Percentiles rank a stretch among this genome's conserved stretches.
Conservation (phyloP, 2,329 filamentous ascomycete species). For the Aspergillus pseudotamarii region DNA sequence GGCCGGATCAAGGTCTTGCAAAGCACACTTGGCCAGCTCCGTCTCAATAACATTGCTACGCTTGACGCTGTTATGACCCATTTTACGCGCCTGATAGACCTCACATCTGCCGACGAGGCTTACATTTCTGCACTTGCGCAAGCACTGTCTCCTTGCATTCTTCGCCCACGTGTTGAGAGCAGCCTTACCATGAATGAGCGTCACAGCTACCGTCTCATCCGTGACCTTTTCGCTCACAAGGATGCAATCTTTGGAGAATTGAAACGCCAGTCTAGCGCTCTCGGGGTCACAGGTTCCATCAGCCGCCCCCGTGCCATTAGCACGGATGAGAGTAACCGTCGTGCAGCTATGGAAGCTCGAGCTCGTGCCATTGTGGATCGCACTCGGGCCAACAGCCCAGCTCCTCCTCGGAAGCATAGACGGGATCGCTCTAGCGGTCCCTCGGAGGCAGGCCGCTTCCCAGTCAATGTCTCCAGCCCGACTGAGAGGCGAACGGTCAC, state of each 20-base stretch:
- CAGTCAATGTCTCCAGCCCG: slow-evolving; percentile 70
- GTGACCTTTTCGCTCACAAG: slow-evolving; percentile 91
- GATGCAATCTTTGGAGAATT: slow-evolving; percentile 93
- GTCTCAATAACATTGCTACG: slow-evolving; percentile 97
- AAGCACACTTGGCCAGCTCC: slow-evolving; percentile 90
- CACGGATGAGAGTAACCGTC: slow-evolving; percentile 93
- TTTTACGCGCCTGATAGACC: slow-evolving; percentile 92
- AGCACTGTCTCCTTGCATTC: slow-evolving; percentile 77
- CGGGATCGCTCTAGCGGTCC: slow-evolving; percentile 75
- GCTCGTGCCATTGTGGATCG: slow-evolving; percentile 75
- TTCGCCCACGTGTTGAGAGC: slow-evolving; percentile 83
- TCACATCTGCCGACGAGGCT: slow-evolving; percentile 90
- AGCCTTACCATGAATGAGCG: slow-evolving; percentile 94
- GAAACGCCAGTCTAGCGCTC: slow-evolving; percentile 66
- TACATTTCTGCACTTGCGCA: slow-evolving; percentile 77
- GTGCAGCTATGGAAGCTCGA: slow-evolving; percentile 90
- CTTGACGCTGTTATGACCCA: slow-evolving; percentile 97
- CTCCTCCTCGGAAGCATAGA: slow-evolving; percentile 60
- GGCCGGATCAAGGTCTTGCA: slow-evolving; percentile 88
- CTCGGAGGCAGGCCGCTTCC: slow-evolving; percentile 81
- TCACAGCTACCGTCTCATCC: slow-evolving; percentile 85
- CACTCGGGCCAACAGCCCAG: slow-evolving; percentile 73
- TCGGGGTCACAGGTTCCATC: slow-evolving; percentile 54
- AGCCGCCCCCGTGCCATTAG: slow-evolving; percentile 81
- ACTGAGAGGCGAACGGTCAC: slow-evolving; percentile 54